phyloP scores from a whole-genome alignment of 1,284 basidiomycete genomes.

The Tilletia setariae region DNA sequence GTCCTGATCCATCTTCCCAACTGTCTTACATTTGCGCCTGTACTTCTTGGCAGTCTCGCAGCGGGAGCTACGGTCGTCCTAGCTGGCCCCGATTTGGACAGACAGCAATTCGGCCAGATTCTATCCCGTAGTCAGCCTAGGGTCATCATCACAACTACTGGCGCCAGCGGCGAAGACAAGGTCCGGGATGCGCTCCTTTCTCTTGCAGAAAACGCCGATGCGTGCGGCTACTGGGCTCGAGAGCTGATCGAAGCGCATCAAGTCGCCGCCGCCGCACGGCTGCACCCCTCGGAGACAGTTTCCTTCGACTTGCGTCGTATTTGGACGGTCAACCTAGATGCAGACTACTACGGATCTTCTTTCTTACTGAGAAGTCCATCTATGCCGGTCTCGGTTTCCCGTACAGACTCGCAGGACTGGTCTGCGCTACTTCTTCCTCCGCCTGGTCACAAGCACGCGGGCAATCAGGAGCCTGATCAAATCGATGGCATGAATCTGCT shows the following conservation, averaged over 20 bases:
- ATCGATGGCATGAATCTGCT: neutral
- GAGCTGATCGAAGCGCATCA: neutral
- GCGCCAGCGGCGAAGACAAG: neutral
- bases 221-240: neutral
- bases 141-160: neutral
- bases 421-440: neutral
- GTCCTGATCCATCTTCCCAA: conserved; percentile 1
- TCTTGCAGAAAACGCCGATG: neutral
- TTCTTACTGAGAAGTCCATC: neutral
- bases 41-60: neutral
- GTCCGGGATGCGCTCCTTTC: neutral
- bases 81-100: neutral
- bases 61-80: neutral
- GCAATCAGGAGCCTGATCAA: conserved; percentile 1
- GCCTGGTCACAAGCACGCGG: conserved; percentile 9
- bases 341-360: conserved; percentile 6
- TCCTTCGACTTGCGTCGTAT: neutral
- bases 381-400: neutral
- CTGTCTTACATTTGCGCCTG: neutral
- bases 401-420: conserved; percentile 8
- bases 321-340: conserved; percentile 4
- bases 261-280: neutral
- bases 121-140: neutral
- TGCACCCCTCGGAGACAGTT: neutral
- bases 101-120: neutral